These are phyloP conservation scores for Trichomonas vaginalis DNA, from an alignment of 208 protist genomes.

Conservation along the genomic window DNA sequence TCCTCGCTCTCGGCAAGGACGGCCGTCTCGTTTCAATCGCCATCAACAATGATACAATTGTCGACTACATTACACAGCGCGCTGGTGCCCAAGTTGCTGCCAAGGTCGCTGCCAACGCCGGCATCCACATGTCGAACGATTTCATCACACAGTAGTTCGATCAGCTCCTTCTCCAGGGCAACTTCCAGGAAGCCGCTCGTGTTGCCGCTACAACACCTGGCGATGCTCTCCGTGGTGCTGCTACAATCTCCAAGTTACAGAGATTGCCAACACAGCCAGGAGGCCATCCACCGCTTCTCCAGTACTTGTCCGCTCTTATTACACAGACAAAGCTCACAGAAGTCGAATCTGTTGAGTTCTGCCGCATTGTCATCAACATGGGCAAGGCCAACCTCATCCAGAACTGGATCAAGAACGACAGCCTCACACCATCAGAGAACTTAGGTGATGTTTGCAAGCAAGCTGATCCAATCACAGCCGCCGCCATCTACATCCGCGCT, in stretches of 20 bases:
- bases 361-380: constrained; percentile 70
- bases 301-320: constrained; percentile 21
- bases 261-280: constrained; percentile 42
- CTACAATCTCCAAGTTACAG: constrained; percentile 82
- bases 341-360: constrained; percentile 89
- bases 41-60: background rate
- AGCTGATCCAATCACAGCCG: constrained; percentile 68
- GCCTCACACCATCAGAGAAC: constrained; percentile 86
- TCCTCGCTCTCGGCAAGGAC: background rate
- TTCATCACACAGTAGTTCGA: constrained; percentile 65
- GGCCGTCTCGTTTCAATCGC: background rate
- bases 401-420: constrained; percentile 91
- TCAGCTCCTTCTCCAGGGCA: constrained; percentile 58
- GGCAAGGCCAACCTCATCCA: constrained; percentile 58
- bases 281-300: constrained; percentile 25
- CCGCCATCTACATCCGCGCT: constrained; percentile 85
- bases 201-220: constrained; percentile 73
- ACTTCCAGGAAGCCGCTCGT: constrained; percentile 76
- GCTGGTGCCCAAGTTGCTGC: background rate
- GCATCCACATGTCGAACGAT: background rate
- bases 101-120: background rate
- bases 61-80: background rate
- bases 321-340: constrained; percentile 52
- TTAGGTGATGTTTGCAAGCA: constrained; percentile 84
- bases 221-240: constrained; percentile 68